phyloP scores from a whole-genome alignment of 345 rosid species.

The Ceriops zippeliana region DNA sequence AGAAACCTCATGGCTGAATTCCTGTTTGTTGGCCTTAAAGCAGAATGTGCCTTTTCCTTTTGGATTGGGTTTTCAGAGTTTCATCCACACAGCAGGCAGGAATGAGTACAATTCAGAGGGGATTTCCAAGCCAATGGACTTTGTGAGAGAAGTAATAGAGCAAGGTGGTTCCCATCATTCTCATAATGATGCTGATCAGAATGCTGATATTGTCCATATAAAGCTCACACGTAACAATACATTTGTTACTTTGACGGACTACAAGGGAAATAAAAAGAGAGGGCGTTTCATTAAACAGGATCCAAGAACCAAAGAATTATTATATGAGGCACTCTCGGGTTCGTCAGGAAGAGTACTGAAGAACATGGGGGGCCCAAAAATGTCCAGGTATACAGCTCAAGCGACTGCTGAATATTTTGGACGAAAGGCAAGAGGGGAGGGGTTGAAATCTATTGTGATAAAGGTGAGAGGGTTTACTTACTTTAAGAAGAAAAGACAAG shows the following conservation, averaged over 20 bases:
- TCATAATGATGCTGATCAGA: constrained; percentile 35
- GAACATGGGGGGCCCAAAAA: constrained; percentile 55
- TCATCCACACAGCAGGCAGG: constrained; percentile 28
- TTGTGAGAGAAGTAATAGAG: constrained; percentile 44
- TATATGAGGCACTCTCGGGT: constrained; percentile 19
- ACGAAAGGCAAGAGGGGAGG: constrained; percentile 54
- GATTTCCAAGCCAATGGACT: constrained; percentile 16
- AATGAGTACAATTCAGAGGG: constrained; percentile 9
- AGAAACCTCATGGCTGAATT: constrained; percentile 18
- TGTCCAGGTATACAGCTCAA: constrained; percentile 69
- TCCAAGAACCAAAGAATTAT: no score
- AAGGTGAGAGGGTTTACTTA: constrained; percentile 76
- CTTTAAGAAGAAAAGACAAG: constrained; percentile 80
- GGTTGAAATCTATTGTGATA: constrained; percentile 72
- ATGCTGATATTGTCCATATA: constrained; percentile 68
- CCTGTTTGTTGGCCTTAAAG: constrained; percentile 9
- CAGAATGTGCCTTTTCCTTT: constrained; percentile 22
- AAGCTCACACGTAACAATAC: constrained; percentile 70
- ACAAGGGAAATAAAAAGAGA: constrained; percentile 63
- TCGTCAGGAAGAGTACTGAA: constrained; percentile 58
- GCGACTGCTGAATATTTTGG: constrained; percentile 91
- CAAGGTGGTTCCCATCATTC: constrained; percentile 35
- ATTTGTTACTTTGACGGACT: constrained; percentile 71
- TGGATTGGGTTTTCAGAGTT: constrained; percentile 29
- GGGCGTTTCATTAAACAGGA: no score